Evolutionary conservation across 2,329 filamentous ascomycete genomes (phyloP).

Genomic region (Calonectria pauciramosa): DNA sequence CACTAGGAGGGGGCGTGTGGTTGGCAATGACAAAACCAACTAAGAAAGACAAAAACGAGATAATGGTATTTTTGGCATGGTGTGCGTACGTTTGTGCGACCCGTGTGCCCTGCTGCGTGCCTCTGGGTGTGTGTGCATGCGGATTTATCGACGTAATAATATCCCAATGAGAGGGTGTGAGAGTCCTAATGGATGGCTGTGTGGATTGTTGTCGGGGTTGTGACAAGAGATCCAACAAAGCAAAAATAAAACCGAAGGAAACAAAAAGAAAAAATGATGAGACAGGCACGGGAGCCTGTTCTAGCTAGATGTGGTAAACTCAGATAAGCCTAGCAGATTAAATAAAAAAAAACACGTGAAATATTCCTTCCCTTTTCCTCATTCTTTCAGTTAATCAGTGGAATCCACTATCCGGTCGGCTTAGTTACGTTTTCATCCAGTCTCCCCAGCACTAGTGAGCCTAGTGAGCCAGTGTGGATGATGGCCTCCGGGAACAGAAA

Average conservation of each 20-base stretch:
- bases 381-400: not conserved
- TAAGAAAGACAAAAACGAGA: constrained; percentile 4
- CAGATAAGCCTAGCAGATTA: constrained; percentile 3
- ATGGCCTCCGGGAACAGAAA: constrained; percentile 9
- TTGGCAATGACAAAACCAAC: not conserved
- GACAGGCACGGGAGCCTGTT: not conserved
- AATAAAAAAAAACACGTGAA: not conserved
- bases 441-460: not conserved
- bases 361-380: not conserved
- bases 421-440: not conserved
- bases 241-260: not conserved
- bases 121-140: not conserved
- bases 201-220: constrained; percentile 2
- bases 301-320: not conserved
- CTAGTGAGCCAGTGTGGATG: not conserved
- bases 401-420: not conserved
- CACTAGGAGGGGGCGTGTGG: not conserved
- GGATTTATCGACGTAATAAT: constrained; percentile 18
- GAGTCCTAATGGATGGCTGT: constrained; percentile 25
- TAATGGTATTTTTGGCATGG: constrained; percentile 6
- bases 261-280: not conserved
- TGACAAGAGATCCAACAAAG: not conserved
- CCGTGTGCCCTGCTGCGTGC: constrained; percentile 5
- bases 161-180: not conserved
- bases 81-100: constrained; percentile 5